Percentiles rank a stretch among this genome's conserved stretches.
These are phyloP conservation scores for Arabis alpina DNA, from an alignment of 345 rosid genomes.

Conservation along the genomic window DNA sequence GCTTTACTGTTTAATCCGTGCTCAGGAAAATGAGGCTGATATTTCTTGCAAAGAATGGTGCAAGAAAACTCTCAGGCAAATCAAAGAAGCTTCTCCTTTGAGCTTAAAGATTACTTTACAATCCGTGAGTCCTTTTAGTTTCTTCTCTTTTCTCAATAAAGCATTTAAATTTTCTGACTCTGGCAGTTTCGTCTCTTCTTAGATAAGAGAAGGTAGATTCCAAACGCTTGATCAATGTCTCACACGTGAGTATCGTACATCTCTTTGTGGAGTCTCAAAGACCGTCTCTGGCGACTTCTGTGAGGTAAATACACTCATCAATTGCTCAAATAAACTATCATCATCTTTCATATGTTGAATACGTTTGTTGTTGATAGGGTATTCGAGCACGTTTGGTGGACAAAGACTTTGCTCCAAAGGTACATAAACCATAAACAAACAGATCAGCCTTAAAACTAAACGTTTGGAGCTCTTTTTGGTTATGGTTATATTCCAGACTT, in stretches of 20 bases:
- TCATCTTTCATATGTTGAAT: constrained; percentile 10
- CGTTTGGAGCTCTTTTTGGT: constrained; percentile 11
- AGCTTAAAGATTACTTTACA: constrained; percentile 81
- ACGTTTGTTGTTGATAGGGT: constrained; percentile 53
- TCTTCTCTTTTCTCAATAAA: constrained; percentile 11
- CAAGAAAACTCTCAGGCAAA: constrained; percentile 55
- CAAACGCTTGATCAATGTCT: constrained; percentile 86
- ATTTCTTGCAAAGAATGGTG: constrained; percentile 64
- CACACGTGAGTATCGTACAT: constrained; percentile 74
- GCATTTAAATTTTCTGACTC: constrained; percentile 26
- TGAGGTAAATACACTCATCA: constrained; percentile 58
- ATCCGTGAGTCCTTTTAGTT: constrained; percentile 60
- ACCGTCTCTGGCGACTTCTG: constrained; percentile 70
- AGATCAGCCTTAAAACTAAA: neutral
- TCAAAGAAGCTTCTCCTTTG: constrained; percentile 89
- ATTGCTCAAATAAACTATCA: constrained; percentile 8
- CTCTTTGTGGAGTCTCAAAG: constrained; percentile 62
- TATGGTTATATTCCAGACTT: constrained; percentile 18
- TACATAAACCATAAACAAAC: constrained; percentile 36
- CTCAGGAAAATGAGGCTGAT: constrained; percentile 67
- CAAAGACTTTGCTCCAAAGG: constrained; percentile 95
- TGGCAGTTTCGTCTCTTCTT: constrained; percentile 19
- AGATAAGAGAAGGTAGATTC: constrained; percentile 93
- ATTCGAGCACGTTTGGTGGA: constrained; percentile 78
- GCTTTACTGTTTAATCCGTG: constrained; percentile 1